These are phyloP conservation scores for Polyporus tsugae DNA, from an alignment of 1,284 basidiomycete species.

Conservation along the genomic window DNA sequence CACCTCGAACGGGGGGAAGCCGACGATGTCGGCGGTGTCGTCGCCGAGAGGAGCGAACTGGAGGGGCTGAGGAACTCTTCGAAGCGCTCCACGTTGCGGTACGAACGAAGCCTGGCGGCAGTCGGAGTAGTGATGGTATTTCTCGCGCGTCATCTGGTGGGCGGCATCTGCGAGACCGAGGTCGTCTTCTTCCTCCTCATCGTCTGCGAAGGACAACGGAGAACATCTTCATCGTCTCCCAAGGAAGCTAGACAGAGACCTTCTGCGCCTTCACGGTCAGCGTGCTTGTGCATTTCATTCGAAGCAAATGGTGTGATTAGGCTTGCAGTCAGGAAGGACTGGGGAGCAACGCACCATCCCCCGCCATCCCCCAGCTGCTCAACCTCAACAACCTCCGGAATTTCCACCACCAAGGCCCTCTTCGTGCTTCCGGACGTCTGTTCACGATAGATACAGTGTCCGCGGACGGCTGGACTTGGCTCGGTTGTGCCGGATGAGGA, in stretches of 20 bases:
- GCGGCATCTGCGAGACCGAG: constrained; percentile 89
- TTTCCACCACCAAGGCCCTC: constrained; percentile 80
- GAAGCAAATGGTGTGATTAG: neutral
- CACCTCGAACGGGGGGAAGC: constrained; percentile 97
- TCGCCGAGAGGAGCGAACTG: constrained; percentile 89
- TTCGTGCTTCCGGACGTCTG: constrained; percentile 95
- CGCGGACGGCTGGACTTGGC: constrained; percentile 93
- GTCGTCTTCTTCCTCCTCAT: constrained; percentile 96
- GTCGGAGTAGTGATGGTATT: constrained; percentile 97
- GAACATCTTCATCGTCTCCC: constrained; percentile 95
- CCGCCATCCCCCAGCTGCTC: constrained; percentile 81
- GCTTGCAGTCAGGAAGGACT: neutral
- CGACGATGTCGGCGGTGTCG: constrained; percentile 96
- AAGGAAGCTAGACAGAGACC: constrained; percentile 94
- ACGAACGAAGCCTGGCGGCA: constrained; percentile 98
- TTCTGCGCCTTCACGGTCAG: constrained; percentile 88
- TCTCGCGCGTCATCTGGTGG: constrained; percentile 94
- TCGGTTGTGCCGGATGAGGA: constrained; percentile 82
- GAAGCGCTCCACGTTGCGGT: constrained; percentile 96
- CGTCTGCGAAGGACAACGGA: constrained; percentile 90
- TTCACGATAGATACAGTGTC: constrained; percentile 97
- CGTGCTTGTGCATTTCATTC: constrained; percentile 65
- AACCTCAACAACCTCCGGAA: constrained; percentile 81
- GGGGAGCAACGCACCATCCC: constrained; percentile 59
- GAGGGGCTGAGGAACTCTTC: constrained; percentile 96